Base-by-base conservation (phyloP, 345 rosid species). In the Eucalyptus camaldulensis region DNA sequence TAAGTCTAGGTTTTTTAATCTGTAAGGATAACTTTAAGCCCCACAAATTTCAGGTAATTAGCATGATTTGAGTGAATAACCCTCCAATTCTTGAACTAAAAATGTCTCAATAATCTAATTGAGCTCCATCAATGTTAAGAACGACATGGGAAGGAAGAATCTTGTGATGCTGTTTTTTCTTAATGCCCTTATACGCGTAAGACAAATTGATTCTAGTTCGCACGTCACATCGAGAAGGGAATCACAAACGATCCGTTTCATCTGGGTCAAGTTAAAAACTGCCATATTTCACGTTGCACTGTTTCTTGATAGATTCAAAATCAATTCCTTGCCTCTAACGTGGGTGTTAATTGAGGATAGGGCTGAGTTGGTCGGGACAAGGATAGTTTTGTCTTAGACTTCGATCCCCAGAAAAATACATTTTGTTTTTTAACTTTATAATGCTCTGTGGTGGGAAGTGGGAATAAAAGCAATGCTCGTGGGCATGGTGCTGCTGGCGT, bases 171-270 rank as follows among this genome's bases (percentile, higher is more conserved):
- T 3, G 8, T 25, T 76, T 37, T 37, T 37, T 13, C 1, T 24
- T 19, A 37, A 19, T 37, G 15, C 2, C 0, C 83, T 37, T 37
- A 19, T 37, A 0, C 0, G 2, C 5, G 37, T 0, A 2, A 3
- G 27, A 76, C 14, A 29, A 21, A 37, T 17, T 2, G 45, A 37
- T 37, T 76, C 22, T 10, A 19, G 6, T 6, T 6, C 1, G 2
- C 47, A 21, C 5, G 0, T 72, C 45, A 19, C 5, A 3, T 76
- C 9, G 3, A 37, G 47, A 76, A 37, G 47, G 83, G 13, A 37
- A 72, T 72, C 27, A 6, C 27, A 19, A 19, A 19, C 5, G 1
- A 5, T 72, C 12, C 7, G 5, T 72, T 72, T 19, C 0, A 2
- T 1, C 14, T 6, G 76, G 40, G 37, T 15, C 37, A 14, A 14